These are phyloP conservation scores for Penicillium sp. DNA, from an alignment of 2,329 filamentous ascomycete genomes.

Conservation along the genomic window DNA sequence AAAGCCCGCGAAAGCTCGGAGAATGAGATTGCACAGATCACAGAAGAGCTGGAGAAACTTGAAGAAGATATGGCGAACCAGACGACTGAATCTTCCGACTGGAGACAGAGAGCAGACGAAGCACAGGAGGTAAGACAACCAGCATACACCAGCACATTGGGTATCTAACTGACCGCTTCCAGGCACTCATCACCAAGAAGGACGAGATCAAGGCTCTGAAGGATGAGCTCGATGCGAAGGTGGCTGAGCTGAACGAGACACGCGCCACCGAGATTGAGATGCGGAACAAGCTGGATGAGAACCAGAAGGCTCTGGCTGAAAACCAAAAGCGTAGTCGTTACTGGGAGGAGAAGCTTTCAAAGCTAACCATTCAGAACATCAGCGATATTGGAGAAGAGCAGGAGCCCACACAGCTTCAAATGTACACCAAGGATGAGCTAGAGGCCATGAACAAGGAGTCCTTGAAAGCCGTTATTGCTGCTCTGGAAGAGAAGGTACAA, in stretches of 20 bases:
- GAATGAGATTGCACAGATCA: conserved; percentile 70
- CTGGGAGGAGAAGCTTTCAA: conserved; percentile 86
- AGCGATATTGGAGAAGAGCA: conserved; percentile 62
- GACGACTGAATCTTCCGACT: conserved; percentile 67
- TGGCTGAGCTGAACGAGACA: conserved; percentile 78
- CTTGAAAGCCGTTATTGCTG: conserved; percentile 62
- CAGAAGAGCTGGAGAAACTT: conserved; percentile 70
- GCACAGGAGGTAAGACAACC: conserved; percentile 59
- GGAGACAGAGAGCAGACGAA: conserved; percentile 70
- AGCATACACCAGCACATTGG: neutral
- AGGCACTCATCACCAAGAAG: conserved; percentile 72
- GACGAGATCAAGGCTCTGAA: conserved; percentile 76
- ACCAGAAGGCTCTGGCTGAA: conserved; percentile 80
- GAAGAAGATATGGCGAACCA: conserved; percentile 76
- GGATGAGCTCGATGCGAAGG: conserved; percentile 80
- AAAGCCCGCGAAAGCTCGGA: conserved; percentile 75
- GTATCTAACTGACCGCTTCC: conserved; percentile 20
- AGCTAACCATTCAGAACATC: conserved; percentile 77
- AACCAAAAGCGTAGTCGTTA: conserved; percentile 79
- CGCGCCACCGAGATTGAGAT: conserved; percentile 93
- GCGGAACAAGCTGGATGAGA: conserved; percentile 96
- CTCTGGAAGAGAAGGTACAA: conserved; percentile 70
- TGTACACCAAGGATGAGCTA: conserved; percentile 70
- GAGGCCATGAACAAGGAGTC: conserved; percentile 60
- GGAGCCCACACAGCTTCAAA: conserved; percentile 56